Percentiles rank a stretch among this genome's conserved stretches.
Conservation (phyloP, 257 asterid species). For the Dorcoceras hygrometricum region DNA sequence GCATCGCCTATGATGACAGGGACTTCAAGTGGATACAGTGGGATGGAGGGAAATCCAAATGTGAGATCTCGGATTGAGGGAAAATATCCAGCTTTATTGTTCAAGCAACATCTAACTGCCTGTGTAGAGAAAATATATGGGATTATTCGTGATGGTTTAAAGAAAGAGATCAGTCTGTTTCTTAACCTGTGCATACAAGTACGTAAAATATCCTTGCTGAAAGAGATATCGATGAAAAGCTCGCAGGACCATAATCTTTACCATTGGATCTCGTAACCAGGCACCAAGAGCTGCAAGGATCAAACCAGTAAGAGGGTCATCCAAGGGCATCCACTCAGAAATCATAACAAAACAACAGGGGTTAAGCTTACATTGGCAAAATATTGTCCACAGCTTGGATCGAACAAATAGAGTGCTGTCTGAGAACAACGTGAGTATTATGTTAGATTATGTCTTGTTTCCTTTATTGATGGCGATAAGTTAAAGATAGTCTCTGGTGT, state of each 20-base stretch:
- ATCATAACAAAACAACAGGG: slow-evolving; percentile 66
- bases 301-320: slow-evolving; percentile 67
- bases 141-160: slow-evolving; percentile 78
- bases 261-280: slow-evolving; percentile 42
- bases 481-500: slow-evolving; percentile 8
- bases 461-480: slow-evolving; percentile 21
- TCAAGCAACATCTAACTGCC: slow-evolving; percentile 45
- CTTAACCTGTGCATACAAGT: slow-evolving; percentile 87
- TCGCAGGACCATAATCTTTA: slow-evolving; percentile 21
- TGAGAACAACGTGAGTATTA: slow-evolving; percentile 57
- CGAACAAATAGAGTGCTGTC: slow-evolving; percentile 59
- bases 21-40: slow-evolving; percentile 83
- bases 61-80: slow-evolving; percentile 74
- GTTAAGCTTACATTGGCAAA: slow-evolving; percentile 77
- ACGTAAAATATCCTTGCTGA: slow-evolving; percentile 24
- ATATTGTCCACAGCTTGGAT: slow-evolving; percentile 65
- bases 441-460: slow-evolving; percentile 18
- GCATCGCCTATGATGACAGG: slow-evolving; percentile 39
- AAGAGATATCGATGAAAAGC: slow-evolving; percentile 4
- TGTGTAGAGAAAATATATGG: slow-evolving; percentile 92
- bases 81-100: slow-evolving; percentile 83
- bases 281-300: slow-evolving; percentile 85
- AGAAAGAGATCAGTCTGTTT: slow-evolving; percentile 80
- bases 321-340: slow-evolving; percentile 65
- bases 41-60: slow-evolving; percentile 78